These are phyloP conservation scores for Circinella minor DNA, from an alignment of 371 early-diverging fungal genomes.

Conservation along the genomic window DNA sequence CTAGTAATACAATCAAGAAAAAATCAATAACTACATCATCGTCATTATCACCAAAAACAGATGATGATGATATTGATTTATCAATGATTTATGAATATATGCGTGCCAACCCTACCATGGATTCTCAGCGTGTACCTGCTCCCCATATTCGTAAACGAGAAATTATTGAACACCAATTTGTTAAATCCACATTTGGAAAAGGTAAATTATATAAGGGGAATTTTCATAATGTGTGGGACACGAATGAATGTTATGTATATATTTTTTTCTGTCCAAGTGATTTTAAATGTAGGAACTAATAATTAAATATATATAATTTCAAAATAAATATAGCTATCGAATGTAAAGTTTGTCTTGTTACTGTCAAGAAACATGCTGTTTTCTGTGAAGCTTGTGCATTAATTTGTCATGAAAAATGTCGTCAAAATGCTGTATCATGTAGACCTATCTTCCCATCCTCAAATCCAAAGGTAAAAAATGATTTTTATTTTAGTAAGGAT, in stretches of 20 bases:
- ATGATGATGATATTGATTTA: constrained; percentile 20
- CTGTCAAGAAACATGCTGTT: constrained; percentile 28
- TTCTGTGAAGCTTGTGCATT: constrained; percentile 36
- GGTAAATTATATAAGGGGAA: too few species aligned
- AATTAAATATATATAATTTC: too few species aligned
- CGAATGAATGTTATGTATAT: too few species aligned
- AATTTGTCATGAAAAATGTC: constrained; percentile 45
- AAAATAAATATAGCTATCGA: constrained; percentile 16
- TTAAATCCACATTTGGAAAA: constrained; percentile 32
- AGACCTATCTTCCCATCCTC: constrained; percentile 20
- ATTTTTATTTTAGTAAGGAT: background rate
- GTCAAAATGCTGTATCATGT: constrained; percentile 28
- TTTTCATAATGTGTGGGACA: too few species aligned
- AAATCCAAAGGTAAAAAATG: background rate
- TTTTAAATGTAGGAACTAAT: too few species aligned
- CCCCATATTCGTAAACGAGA: constrained; percentile 12
- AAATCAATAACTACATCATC: background rate
- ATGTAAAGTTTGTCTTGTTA: constrained; percentile 34
- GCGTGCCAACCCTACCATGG: constrained; percentile 15
- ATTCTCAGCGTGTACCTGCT: constrained; percentile 17
- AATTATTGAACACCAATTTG: constrained; percentile 28
- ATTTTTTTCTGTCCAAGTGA: too few species aligned
- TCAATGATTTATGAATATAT: constrained; percentile 19
- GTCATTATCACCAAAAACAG: constrained; percentile 2
- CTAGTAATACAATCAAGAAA: background rate